Base-by-base conservation (phyloP, 2,329 filamentous ascomycete genomes). In the Botrytis deweyae region DNA sequence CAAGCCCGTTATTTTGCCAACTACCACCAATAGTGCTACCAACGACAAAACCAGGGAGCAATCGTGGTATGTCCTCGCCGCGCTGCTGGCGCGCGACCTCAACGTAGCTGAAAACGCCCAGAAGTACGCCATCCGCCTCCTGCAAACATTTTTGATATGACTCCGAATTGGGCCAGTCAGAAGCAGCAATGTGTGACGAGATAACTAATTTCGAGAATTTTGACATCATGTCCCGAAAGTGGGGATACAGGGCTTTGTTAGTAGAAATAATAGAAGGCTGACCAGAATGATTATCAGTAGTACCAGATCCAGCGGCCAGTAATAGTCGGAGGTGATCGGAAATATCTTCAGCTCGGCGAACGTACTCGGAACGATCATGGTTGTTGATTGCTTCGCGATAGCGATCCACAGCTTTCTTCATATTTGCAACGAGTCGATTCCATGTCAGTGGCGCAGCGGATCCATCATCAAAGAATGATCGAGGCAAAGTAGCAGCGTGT, bases 201-300 rank as follows among this genome's bases (percentile, higher is more conserved):
- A 99, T 91, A 63, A 99, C 96, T 16, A 99, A 87, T 82, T 99
- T 99, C n/a, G 96, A 98, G 82, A 99, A 99, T 79, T 97, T 95
- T 63, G 96, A 98, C 96, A 99, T 99, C 91, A 98, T 98, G 81
- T 98, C 96, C 72, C 96, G 88, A 84, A 99, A 99, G 83, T 98
- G 95, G 38, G 96, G 96, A 81, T 98, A 98, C 25, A 99, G 86
- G 0, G 94, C 93, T 82, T 98, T 98, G 86, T 99, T 99, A 8
- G 94, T 97, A 10, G 95, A 98, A 75, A 99, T 99, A 80, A 99
- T 98, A n/a, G 96, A 98, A 7, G 96, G 96, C 78, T 98, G 97
- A 61, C 96, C 96, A 33, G 96, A 98, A 82, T 99, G 96, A 81
- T 99, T 99, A 83, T 99, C 96, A 0, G 96, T 99, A 2, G 96